Percentiles rank a stretch among this genome's conserved stretches.
Evolutionary conservation across 2,329 filamentous ascomycete species (phyloP).

Genomic region (Berkeleyomyces basicola): DNA sequence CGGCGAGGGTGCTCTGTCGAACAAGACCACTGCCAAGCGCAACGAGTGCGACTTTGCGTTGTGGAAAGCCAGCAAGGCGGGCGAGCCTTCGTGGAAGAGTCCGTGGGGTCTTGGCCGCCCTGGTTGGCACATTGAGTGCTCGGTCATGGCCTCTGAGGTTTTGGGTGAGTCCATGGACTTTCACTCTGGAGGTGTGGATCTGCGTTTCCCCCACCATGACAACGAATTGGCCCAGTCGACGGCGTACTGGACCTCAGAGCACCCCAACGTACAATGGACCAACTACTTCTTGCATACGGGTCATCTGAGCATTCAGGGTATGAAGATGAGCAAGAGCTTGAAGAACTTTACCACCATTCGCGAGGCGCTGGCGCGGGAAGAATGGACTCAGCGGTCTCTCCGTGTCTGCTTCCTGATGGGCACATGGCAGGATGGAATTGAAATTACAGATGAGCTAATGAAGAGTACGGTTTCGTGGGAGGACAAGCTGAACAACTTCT

Average conservation of each 20-base stretch:
- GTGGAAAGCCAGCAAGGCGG: conserved; percentile 84
- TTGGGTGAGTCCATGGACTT: conserved; percentile 77
- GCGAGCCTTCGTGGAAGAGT: conserved; percentile 80
- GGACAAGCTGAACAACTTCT: conserved; percentile 15
- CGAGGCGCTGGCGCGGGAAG: conserved; percentile 49
- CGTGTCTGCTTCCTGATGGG: conserved; percentile 78
- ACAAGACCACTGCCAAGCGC: conserved; percentile 48
- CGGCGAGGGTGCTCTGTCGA: conserved; percentile 68
- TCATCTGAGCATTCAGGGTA: conserved; percentile 67
- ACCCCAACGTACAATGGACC: conserved; percentile 49
- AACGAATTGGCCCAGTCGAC: conserved; percentile 78
- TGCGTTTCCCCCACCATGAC: conserved; percentile 83
- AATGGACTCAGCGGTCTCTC: conserved; percentile 63
- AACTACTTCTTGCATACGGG: conserved; percentile 96
- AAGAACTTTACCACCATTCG: conserved; percentile 95
- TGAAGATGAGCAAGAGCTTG: conserved; percentile 89
- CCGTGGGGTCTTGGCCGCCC: conserved; percentile 78
- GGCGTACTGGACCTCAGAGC: conserved; percentile 42
- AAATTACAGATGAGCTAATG: conserved; percentile 68
- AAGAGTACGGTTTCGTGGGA: conserved; percentile 18
- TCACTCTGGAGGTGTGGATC: conserved; percentile 81
- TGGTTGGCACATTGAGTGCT: conserved; percentile 96
- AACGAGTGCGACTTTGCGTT: conserved; percentile 73
- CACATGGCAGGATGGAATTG: conserved; percentile 78
- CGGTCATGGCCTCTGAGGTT: conserved; percentile 84